Evolutionary conservation across 176 grass and related monocot genomes (phyloP).

Genomic region (Pontederia paniculata): DNA sequence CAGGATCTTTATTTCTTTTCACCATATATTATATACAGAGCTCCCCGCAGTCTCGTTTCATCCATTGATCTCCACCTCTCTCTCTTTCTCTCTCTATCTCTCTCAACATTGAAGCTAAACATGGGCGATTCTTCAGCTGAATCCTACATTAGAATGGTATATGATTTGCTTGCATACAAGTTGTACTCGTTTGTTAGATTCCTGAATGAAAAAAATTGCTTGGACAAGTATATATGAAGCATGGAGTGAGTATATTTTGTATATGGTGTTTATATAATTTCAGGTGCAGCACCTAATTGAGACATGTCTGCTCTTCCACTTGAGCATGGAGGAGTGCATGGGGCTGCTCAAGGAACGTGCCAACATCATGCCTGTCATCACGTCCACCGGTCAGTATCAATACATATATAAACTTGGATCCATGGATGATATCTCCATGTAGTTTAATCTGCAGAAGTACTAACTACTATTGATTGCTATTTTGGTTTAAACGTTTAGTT

Average conservation of each 20-base stretch:
- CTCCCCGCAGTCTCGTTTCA: neutral
- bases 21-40: neutral
- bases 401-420: too few species aligned
- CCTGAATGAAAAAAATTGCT: neutral
- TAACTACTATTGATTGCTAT: too few species aligned
- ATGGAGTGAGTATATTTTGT: neutral
- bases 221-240: too few species aligned
- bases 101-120: conserved; percentile 14
- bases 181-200: neutral
- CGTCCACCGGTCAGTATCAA: conserved; percentile 60
- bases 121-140: conserved; percentile 41
- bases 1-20: too few species aligned
- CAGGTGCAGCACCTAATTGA: conserved; percentile 89
- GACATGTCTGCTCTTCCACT: conserved; percentile 61
- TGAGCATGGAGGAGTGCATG: conserved; percentile 94
- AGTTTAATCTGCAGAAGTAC: too few species aligned
- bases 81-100: neutral
- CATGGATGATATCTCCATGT: too few species aligned
- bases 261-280: neutral
- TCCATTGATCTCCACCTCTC: conserved; percentile 22
- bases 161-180: neutral
- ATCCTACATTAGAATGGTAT: conserved; percentile 69
- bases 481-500: conserved; percentile 10
- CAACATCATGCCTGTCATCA: conserved; percentile 45
- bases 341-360: conserved; percentile 56